These are phyloP conservation scores for Vitis labrusca DNA, from an alignment of 164 flowering plant genomes.

Conservation along the genomic window DNA sequence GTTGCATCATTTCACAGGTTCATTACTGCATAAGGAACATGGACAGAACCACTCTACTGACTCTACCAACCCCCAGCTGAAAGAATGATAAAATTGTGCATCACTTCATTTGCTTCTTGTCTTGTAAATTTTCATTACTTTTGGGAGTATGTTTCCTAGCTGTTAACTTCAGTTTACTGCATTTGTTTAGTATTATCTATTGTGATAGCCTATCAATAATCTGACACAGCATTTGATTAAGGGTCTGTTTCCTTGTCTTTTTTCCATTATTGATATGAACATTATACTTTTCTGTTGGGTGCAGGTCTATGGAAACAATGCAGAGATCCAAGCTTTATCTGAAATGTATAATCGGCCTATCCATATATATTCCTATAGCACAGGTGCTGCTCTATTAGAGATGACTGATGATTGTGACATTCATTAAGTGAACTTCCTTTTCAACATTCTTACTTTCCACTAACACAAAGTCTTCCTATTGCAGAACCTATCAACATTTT, in stretches of 20 bases:
- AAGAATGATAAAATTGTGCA: too few species aligned
- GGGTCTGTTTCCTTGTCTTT: neutral
- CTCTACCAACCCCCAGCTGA: too few species aligned
- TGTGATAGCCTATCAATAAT: neutral
- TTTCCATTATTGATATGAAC: neutral
- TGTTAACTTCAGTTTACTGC: too few species aligned
- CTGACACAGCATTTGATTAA: neutral
- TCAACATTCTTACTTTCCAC: neutral
- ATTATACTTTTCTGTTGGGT: constrained; percentile 2
- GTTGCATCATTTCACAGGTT: too few species aligned
- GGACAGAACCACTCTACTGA: too few species aligned
- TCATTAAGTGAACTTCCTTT: neutral
- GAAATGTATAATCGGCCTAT: constrained; percentile 98
- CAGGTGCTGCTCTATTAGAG: constrained; percentile 49
- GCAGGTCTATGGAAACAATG: constrained; percentile 98
- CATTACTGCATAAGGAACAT: too few species aligned
- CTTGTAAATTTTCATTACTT: too few species aligned
- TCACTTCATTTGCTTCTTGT: too few species aligned
- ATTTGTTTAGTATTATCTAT: neutral
- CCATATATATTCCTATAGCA: constrained; percentile 90
- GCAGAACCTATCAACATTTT: constrained; percentile 97
- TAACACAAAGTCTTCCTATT: constrained; percentile 7
- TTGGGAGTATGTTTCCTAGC: too few species aligned
- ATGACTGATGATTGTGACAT: neutral
- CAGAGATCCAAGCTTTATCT: constrained; percentile 91